Evolutionary conservation across 805 yeast genomes (phyloP).

Genomic region (Ogataea nonfermentans): DNA sequence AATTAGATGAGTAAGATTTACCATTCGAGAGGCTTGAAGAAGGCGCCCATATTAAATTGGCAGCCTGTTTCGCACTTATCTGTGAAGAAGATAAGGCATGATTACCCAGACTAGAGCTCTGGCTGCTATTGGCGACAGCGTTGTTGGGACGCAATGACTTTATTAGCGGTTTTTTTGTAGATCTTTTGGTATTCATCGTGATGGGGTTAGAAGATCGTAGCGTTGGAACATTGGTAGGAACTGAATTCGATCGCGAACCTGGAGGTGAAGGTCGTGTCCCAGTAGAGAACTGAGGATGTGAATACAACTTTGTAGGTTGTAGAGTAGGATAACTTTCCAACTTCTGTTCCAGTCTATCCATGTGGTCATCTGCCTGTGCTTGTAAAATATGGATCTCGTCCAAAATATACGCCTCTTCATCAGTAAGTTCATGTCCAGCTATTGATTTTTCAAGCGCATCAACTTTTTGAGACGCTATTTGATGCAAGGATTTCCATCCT

Average conservation of each 20-base stretch:
- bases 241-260: conserved; percentile 16
- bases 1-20: conserved; percentile 27
- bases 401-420: conserved; percentile 45
- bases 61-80: conserved; percentile 35
- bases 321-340: conserved; percentile 13
- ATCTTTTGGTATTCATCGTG: conserved; percentile 29
- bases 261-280: conserved; percentile 12
- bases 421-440: conserved; percentile 34
- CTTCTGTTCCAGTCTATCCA: conserved; percentile 35
- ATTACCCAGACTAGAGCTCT: conserved; percentile 2
- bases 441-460: conserved; percentile 48
- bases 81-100: conserved; percentile 9
- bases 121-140: conserved; percentile 3
- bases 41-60: conserved; percentile 39
- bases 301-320: conserved; percentile 9
- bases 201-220: conserved; percentile 30
- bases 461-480: conserved; percentile 53
- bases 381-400: conserved; percentile 38
- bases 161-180: conserved; percentile 20
- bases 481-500: conserved; percentile 75
- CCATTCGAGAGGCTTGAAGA: conserved; percentile 28
- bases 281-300: conserved; percentile 6
- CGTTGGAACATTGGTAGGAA: conserved; percentile 26
- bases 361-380: conserved; percentile 38
- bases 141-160: conserved; percentile 22